Percentiles rank a stretch among this genome's conserved stretches.
phyloP scores from a whole-genome alignment of 2,329 filamentous ascomycete genomes.

The Neopestalotiopsis sp. region DNA sequence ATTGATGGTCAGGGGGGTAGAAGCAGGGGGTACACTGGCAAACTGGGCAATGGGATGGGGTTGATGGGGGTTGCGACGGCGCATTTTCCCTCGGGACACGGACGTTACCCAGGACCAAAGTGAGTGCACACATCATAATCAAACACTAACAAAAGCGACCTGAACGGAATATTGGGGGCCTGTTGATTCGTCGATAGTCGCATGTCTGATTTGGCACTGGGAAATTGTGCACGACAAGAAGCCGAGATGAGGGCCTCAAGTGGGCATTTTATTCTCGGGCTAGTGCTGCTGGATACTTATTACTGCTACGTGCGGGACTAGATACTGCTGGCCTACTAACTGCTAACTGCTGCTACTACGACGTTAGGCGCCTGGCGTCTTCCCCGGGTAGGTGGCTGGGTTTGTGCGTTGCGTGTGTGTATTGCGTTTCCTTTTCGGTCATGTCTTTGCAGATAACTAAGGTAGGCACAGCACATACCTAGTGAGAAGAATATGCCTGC shows the following conservation, averaged over 20 bases:
- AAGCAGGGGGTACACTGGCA: not conserved
- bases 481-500: not conserved
- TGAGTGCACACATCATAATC: not conserved
- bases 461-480: too few species aligned
- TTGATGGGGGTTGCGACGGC: not conserved
- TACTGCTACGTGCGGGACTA: not conserved
- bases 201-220: not conserved
- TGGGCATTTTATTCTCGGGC: not conserved
- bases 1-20: conserved; percentile 9
- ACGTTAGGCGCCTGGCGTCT: conserved; percentile 1
- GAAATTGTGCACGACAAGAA: conserved; percentile 3
- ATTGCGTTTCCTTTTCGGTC: conserved; percentile 1
- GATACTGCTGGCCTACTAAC: too few species aligned
- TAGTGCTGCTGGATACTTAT: not conserved
- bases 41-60: not conserved
- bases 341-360: not conserved
- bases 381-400: not conserved
- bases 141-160: conserved; percentile 2
- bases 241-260: conserved; percentile 1
- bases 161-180: conserved; percentile 1
- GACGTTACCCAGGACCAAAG: not conserved
- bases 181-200: conserved; percentile 2
- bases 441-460: not conserved
- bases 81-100: not conserved
- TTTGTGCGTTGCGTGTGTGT: not conserved